Evolutionary conservation across 768 basidiomycete species (phyloP), one percentile per base, ranked within the genome.

Genomic region (Gelatoporia subvermispora): DNA sequence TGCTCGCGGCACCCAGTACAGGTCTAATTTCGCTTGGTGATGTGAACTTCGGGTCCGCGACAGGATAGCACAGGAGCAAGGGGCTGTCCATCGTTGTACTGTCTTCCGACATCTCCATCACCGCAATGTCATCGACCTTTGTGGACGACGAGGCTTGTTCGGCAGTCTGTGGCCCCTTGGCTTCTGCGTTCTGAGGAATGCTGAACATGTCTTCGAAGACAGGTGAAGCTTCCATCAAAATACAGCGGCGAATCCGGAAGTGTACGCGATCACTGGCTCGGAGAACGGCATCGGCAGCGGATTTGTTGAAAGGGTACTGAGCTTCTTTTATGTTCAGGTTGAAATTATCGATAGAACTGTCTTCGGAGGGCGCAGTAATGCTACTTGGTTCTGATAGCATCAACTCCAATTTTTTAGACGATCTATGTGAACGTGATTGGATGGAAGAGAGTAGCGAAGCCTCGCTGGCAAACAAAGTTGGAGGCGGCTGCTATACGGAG

Each of bases 41-140:
- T 13, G 23, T 15, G 8, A 54, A 35, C n/a, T 65, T 31, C 4
- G 67, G 54, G 3, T 43, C 50, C 15, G 59, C 57, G 23, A 69
- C 47, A 1, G 70, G 71, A 56, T 71, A 72, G 23, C 71, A 63
- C 13, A 49, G n/a, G 11, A 50, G 51, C 4, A 60, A 47, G 40
- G 58, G 54, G 16, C 15, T 25, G 35, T 55, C 50, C 17, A 59
- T 34, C 17, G 43, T 50, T 17, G 24, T 18, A 35, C 47, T 48
- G 11, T 17, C 3, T 36, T 54, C 52, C 17, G 49, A 17, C n/a
- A 55, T 9, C 15, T 2, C 20, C 1, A 50, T 36, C 41, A 39
- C 35, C 9, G 45, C 41, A 3, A 34, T 10, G 3, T 17, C 47
- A 24, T 44, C 23, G 2, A 28, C n/a, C 17, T 24, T 4, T 3